Evolutionary conservation across 2,329 filamentous ascomycete genomes (phyloP), one percentile per base, ranked within the genome.

Genomic region (Orbilia javanica): DNA sequence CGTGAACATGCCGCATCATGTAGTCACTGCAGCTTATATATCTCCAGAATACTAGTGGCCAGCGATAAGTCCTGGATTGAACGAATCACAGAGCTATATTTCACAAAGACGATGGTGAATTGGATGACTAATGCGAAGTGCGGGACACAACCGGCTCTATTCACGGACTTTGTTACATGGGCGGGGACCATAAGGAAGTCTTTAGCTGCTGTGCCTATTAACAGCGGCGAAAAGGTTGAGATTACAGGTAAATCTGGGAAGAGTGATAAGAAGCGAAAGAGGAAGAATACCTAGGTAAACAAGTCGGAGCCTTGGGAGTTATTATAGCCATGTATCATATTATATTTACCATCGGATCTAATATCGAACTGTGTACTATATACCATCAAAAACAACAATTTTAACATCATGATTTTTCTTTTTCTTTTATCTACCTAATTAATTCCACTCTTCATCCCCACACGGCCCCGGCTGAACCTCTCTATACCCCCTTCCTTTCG

Each of bases 141-240:
- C 22, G 69, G 69, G 4, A 64, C 75, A 5, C 75, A 79, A 25
- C 75, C 65, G 13, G 63, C 69, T 11, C 20, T 79, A 13, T 73
- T 79, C 22, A 73, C 75, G 4, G 75, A 79, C 29, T 73, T 79
- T 42, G 75, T 79, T 10, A 79, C 75, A n/a, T 79, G 75, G 75
- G 68, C 68, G 25, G 63, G 75, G 20, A 73, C 75, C 3, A 69
- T 73, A 36, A 46, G 75, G 22, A 79, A 79, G 31, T 66, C 66
- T 8, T 42, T 71, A 7, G 55, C 66, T 8, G 25, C 36, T 18
- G n/a, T 18, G 8, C n/a, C 48, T 31, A 18, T 50, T 2, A 27
- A 25, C 20, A 36, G 11, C 6, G 60, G 68, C 4, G 60, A 60
- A 25, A 77, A 77, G 42, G 39, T 77, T n/a, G 66, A 77, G 48